Conservation (phyloP, 345 rosid species). For the Citrus inodora region DNA sequence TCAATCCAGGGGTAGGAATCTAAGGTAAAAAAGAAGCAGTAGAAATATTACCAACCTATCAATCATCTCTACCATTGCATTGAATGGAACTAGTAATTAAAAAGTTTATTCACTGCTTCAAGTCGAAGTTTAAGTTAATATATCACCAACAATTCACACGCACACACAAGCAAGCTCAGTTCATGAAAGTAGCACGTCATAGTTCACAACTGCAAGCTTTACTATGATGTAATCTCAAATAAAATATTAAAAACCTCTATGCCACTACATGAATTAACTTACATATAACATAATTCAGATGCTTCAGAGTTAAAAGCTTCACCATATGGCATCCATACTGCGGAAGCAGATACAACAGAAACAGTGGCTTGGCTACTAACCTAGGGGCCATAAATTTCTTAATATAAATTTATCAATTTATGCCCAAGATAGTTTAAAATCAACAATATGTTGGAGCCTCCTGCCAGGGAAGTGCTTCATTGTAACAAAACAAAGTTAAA, state of each 20-base stretch:
- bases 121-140: neutral
- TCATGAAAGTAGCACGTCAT: neutral
- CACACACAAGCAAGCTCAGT: neutral
- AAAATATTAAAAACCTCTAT: neutral
- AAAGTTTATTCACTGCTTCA: neutral
- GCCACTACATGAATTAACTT: neutral
- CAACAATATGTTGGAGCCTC: neutral
- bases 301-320: neutral
- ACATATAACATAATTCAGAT: neutral
- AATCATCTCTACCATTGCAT: neutral
- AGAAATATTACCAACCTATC: neutral
- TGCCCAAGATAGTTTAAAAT: neutral
- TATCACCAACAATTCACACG: neutral
- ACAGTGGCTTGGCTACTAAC: neutral
- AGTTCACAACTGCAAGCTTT: neutral
- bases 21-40: neutral
- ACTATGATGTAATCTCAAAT: neutral
- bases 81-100: neutral
- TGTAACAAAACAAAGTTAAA: neutral
- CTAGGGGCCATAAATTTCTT: neutral
- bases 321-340: neutral
- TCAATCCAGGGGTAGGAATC: neutral
- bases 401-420: neutral
- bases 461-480: neutral
- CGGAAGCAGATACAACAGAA: neutral